Base-by-base conservation (phyloP, 1,139 yeast species). In the Magnusiomyces tetraspermus region DNA sequence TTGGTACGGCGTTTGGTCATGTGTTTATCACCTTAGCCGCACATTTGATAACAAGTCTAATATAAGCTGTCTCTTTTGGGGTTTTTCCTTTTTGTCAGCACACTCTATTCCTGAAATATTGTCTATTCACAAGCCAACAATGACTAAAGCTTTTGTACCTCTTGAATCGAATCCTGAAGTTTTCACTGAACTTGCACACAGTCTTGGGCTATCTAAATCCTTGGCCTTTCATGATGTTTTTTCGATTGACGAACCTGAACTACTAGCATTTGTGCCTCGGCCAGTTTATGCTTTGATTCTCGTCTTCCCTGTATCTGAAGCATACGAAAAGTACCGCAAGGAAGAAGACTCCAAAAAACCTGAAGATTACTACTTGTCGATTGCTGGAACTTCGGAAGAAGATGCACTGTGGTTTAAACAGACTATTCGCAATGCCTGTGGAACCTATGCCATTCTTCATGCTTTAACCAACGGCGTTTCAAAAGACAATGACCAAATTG, bases 161-260 rank as follows among this genome's bases (percentile, higher is more conserved):
- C 71, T 92, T 46, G 98, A 92, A 66, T 86, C 95, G 15, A 88
- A 89, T 61, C 98, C 98, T 0, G 83, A 76, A 21, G 81, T 92
- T 8, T 89, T 92, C 71, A 79, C 85, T n/a, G 73, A 72, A 1
- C 80, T 88, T 60, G 84, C 90, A 1, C 74, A 71, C 45, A 74
- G 76, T 41, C 65, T 92, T 48, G 97, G 97, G 0, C 73, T 90
- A 4, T 68, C 80, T 0, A 77, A 80, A 0, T 67, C 77, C 2
- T 73, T 83, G 26, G 76, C 74, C 49, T 90, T 87, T 67, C 81
- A 78, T 55, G 98, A 92, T 63, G 86, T 92, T 2, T 89, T 80
- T 66, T 86, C 97, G 0, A 69, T 92, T 28, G 81, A 86, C 4
- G 96, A 87, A 55, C 82, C 85, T 0, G 95, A 85, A 22, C 69